Conservation (phyloP, 371 early-diverging fungal species). For the Sporodiniella umbellata region DNA sequence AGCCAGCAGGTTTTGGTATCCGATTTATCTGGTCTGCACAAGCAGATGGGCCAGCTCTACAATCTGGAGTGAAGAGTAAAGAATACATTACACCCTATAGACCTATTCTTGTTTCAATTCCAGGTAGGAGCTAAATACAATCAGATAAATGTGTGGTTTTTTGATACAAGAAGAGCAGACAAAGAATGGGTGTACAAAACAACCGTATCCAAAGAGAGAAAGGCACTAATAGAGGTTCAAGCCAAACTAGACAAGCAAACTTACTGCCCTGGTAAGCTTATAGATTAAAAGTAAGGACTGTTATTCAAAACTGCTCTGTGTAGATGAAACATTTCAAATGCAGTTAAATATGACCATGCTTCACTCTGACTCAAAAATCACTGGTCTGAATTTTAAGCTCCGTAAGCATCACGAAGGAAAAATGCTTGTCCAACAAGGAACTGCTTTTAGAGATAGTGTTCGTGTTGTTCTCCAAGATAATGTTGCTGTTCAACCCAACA, state of each 20-base stretch:
- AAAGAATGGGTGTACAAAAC: slow-evolving; percentile 39
- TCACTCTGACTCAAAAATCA: slow-evolving; percentile 30
- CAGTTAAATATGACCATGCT: slow-evolving; percentile 26
- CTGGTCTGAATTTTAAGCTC: slow-evolving; percentile 19
- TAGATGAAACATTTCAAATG: slow-evolving; percentile 37
- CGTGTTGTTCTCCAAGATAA: slow-evolving; percentile 17
- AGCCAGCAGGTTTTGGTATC: slow-evolving; percentile 34
- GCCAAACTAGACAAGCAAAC: slow-evolving; percentile 38
- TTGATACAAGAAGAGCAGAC: slow-evolving; percentile 4
- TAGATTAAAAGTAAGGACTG: neutral
- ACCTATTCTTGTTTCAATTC: slow-evolving; percentile 34
- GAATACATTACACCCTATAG: slow-evolving; percentile 36
- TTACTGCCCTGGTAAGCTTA: slow-evolving; percentile 36
- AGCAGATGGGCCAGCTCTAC: slow-evolving; percentile 44
- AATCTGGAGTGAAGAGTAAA: slow-evolving; percentile 35
- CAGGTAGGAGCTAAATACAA: too few species aligned
- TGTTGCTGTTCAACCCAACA: slow-evolving; percentile 5
- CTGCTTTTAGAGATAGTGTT: slow-evolving; percentile 33
- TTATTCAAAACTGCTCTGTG: neutral
- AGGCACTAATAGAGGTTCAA: slow-evolving; percentile 34
- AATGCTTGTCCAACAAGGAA: slow-evolving; percentile 36
- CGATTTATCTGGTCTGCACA: slow-evolving; percentile 50
- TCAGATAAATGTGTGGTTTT: too few species aligned
- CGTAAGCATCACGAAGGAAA: slow-evolving; percentile 44
- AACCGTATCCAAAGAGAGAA: slow-evolving; percentile 40